Base-by-base conservation (phyloP, 2,329 filamentous ascomycete genomes). In the Proliferodiscus dingleyae region DNA sequence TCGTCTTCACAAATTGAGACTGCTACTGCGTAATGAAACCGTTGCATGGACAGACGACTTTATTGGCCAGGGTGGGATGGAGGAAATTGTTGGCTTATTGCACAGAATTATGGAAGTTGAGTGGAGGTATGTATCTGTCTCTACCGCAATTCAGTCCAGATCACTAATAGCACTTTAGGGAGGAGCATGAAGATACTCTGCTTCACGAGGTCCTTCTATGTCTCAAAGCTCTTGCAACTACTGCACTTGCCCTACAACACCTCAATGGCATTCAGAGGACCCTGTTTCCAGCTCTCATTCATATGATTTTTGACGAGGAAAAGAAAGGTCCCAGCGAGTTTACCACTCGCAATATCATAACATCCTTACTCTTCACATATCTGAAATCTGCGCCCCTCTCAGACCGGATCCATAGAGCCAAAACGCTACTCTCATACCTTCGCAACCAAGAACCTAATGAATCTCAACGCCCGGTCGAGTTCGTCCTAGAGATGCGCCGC, bases 291-390 rank as follows among this genome's bases (percentile, higher is more conserved):
- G 87, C 87, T 21, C 71, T 98, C 37, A 69, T 97, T 37, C 79
- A 80, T 47, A 89, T 97, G 84, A 74, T 97, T 32, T 97, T 97
- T 60, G 90, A 96, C 60, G 88, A 94, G n/a, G 91, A 97, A 64
- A 94, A 90, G 71, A 97, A 97, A 65, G 93, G 93, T 0, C 93
- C 93, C 0, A 94, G 88, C 70, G 93, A 98, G 66, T 98, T 95
- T 65, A 93, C 87, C 4, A 97, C 93, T 10, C 83, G 93, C 45
- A 85, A 85, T 57, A 88, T 97, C 57, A 85, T 97, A 61, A 87
- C 90, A 29, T 93, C 87, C 39, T 76, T 97, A 5, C 71, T 98
- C 19, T 91, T 95, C 61, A 90, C 87, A 13, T 93, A 95, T 64
- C 83, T 97, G 42, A 81, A 89, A 47, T 78, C 80, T 1, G 80